Base-by-base conservation (phyloP, 306 rosid species). In the Medicago ruthenica region DNA sequence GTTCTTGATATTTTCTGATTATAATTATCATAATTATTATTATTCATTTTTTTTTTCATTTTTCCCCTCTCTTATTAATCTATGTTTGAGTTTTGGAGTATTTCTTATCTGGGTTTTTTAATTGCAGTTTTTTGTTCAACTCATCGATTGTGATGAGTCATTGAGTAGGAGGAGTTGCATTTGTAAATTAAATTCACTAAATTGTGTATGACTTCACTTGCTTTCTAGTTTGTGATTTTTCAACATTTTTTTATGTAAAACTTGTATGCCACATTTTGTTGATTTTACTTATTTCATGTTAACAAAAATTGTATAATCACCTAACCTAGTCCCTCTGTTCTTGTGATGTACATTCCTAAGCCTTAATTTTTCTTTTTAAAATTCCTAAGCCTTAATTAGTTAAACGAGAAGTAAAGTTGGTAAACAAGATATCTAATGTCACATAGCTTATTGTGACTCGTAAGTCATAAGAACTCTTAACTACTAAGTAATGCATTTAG, bases 1-100 rank as follows among this genome's bases (percentile, higher is more conserved):
- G 88, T 95, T 78, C 91, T 95, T 39, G 92, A 92, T 76, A 85
- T 90, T 24, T 92, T 92, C 87, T 95, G 17, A 37, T 64, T 15
- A 17, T 15, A 1, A 55, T 24, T 1, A 24, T 55, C n/a, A 10
- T 24, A 1, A 31, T 31, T 59, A 6, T 24, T 27, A 20, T 57
- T 51, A 12, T 16, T 13, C 24, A 31, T 60, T n/a, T 8, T 1
- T 2, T 7, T 60, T 61, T 62, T 15, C 6, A 3, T 34, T 7
- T 31, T 8, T 7, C 0, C 12, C 2, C 14, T n/a, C n/a, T n/a
- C 0, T 6, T 15, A 44, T 44, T 50, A 9, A 54, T 59, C 16
- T 59, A 4, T 59, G 17, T 12, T 61, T 62, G 14, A 62, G 14
- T 34, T 31, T 34, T 12, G 18, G 13, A 10, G 2, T 60, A n/a